Evolutionary conservation across 805 yeast genomes (phyloP).

Genomic region (Groenewaldozyma salmanticensis): DNA sequence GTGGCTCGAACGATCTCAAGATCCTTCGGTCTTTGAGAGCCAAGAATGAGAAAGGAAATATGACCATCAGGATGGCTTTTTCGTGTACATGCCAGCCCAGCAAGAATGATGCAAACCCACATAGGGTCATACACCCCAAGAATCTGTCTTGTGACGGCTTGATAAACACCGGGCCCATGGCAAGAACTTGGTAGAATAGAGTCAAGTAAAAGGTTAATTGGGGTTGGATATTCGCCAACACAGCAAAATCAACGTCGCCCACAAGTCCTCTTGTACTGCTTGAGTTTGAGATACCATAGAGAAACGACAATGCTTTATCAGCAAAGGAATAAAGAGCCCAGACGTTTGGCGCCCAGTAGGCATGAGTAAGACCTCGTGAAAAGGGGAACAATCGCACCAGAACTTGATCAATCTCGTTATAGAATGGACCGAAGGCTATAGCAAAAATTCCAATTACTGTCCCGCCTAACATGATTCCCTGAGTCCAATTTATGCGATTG

Average conservation of each 20-base stretch:
- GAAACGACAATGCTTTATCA: slow-evolving; percentile 52
- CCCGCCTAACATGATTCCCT: slow-evolving; percentile 50
- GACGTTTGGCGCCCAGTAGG: slow-evolving; percentile 97
- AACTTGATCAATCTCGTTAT: slow-evolving; percentile 54
- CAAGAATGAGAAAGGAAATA: slow-evolving; percentile 78
- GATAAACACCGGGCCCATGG: slow-evolving; percentile 55
- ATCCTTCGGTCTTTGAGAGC: slow-evolving; percentile 63
- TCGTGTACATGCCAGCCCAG: slow-evolving; percentile 99
- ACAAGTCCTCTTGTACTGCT: slow-evolving; percentile 78
- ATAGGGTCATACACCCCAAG: slow-evolving; percentile 72
- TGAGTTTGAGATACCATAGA: slow-evolving; percentile 14
- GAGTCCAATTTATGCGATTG: slow-evolving; percentile 41
- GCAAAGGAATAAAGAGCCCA: slow-evolving; percentile 90
- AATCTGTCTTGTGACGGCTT: slow-evolving; percentile 68
- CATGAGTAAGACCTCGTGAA: slow-evolving; percentile 90
- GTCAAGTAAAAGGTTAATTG: slow-evolving; percentile 68
- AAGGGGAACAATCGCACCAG: slow-evolving; percentile 77
- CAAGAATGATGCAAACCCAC: slow-evolving; percentile 83
- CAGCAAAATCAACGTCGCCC: slow-evolving; percentile 76
- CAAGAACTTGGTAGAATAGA: slow-evolving; percentile 71
- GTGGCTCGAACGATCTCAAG: slow-evolving; percentile 57
- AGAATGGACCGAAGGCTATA: slow-evolving; percentile 73
- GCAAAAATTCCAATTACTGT: slow-evolving; percentile 53
- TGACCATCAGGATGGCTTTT: slow-evolving; percentile 84
- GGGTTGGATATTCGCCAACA: slow-evolving; percentile 76